These are phyloP conservation scores for Leishmania turanica DNA, from an alignment of 208 protist genomes.

Conservation along the genomic window DNA sequence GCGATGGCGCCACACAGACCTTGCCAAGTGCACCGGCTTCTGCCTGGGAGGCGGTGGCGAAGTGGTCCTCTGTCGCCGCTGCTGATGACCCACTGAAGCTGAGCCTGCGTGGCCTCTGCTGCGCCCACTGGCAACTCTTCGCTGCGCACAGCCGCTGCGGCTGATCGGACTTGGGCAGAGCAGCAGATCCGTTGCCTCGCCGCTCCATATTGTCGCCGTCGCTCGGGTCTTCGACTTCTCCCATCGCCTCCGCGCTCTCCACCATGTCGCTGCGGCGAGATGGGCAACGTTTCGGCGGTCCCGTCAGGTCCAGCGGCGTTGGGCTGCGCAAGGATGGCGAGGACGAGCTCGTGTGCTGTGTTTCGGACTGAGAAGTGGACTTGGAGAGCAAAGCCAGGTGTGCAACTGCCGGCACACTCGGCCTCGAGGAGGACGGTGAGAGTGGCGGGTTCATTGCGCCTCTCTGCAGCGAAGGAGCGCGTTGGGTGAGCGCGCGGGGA, in stretches of 20 bases:
- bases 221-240: not conserved
- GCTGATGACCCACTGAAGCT: slow-evolving; percentile 5
- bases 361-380: not conserved
- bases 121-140: not conserved
- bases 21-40: not conserved
- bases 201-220: not conserved
- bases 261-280: slow-evolving; percentile 10
- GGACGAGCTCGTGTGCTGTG: slow-evolving; percentile 4
- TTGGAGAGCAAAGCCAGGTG: not conserved
- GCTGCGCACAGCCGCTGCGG: not conserved
- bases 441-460: not conserved
- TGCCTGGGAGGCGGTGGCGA: not conserved
- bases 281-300: slow-evolving; percentile 4
- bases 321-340: slow-evolving; percentile 16
- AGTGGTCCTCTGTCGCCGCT: not conserved
- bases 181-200: not conserved
- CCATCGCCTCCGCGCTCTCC: not conserved
- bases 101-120: not conserved
- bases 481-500: no score
- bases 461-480: not conserved
- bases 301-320: slow-evolving; percentile 21
- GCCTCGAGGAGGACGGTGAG: not conserved
- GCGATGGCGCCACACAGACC: not conserved
- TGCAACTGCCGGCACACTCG: not conserved
- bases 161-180: not conserved